Base-by-base conservation (phyloP, 208 protist genomes). In the Leishmania braziliensis region DNA sequence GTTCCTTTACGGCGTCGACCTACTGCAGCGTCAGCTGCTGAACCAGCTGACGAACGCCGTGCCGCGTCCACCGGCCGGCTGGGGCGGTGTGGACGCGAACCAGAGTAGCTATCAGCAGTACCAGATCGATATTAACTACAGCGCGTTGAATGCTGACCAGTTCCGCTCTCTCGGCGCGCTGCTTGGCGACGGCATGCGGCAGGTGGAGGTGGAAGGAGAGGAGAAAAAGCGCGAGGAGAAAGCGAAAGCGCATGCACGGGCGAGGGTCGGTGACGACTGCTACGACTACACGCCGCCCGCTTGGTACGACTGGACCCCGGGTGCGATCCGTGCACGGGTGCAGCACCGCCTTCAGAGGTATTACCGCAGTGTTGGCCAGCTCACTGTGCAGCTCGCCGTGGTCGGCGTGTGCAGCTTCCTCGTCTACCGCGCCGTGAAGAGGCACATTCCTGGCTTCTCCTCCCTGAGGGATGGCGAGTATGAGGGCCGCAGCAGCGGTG, bases 231-330 rank as follows among this genome's bases (percentile, higher is more conserved):
- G 78, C 2, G 82, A 78, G 72, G 76, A 81, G 68, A 78, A 93
- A 77, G 82, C 54, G 77, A 81, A 88, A n/a, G 79, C 77, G 46
- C 78, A 68, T 77, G 69, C 73, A 12, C 72, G 83, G 0, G 74
- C 68, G 69, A 43, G 75, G 23, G 76, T 71, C 29, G 51, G 36
- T 51, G 74, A 72, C 51, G 43, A 53, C 23, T 63, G 75, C 62
- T 43, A 79, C 60, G 62, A 82, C 66, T 94, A 96, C 84, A 80
- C 78, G 1, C 84, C 93, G 14, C 93, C 93, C 2, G 91, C 89
- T 26, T 93, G 90, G 86, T 97, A 90, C 69, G 93, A 97, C 86
- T 97, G 92, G 91, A 85, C 77, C 2, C 92, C 92, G n/a, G 74
- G 83, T 5, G 93, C 93, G 56, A 87, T 97, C 43, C 80, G 84